A percentile compares a stretch with the other conserved stretches of the same genome.
Evolutionary conservation across 345 rosid species (phyloP).

Genomic region (Passiflora organensis): DNA sequence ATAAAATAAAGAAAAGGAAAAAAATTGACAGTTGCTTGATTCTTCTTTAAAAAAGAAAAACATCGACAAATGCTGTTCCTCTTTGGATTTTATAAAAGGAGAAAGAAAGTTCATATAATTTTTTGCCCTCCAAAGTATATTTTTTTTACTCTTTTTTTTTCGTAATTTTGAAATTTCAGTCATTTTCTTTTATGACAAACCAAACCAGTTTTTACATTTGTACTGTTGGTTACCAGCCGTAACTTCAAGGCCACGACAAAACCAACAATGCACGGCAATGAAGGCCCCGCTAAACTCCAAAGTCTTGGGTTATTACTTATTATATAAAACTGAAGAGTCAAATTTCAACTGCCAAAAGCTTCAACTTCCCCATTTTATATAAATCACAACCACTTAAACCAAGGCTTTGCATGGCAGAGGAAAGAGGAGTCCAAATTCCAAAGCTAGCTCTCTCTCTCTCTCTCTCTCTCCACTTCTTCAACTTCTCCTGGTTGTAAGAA

Average conservation of each 20-base stretch:
- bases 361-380: slow-evolving; percentile 5
- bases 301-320: background rate
- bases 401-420: no score
- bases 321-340: slow-evolving; percentile 14
- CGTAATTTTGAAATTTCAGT: background rate
- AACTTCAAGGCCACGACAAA: background rate
- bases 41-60: no score
- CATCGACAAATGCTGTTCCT: no score
- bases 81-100: background rate
- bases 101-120: no score
- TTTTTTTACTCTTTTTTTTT: background rate
- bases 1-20: background rate
- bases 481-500: slow-evolving; percentile 16
- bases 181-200: no score
- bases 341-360: slow-evolving; percentile 17
- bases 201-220: no score
- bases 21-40: background rate
- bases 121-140: no score
- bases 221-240: no score
- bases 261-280: no score
- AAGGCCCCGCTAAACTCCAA: background rate
- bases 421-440: slow-evolving; percentile 31
- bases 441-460: slow-evolving; percentile 14
- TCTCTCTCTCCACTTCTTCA: no score
- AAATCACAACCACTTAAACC: background rate